Evolutionary conservation across 2,329 filamentous ascomycete genomes (phyloP), one percentile per base, ranked within the genome.

Genomic region (Colletotrichum plurivorum): DNA sequence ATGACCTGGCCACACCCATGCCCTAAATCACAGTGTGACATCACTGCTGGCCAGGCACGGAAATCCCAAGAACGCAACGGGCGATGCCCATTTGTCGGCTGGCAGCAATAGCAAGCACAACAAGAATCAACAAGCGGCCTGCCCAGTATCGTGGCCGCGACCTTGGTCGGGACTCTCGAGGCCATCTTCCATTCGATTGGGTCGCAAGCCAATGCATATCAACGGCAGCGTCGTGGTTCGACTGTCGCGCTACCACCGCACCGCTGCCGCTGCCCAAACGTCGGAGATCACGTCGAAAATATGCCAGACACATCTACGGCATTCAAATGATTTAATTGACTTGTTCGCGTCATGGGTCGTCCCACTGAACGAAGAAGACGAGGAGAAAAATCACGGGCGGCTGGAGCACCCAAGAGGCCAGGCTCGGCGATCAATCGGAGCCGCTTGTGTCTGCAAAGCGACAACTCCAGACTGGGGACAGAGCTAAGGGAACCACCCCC

Each of bases 401-500:
- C n/a, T 22, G 46, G 18, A 49, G 5, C 18, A 20, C 9, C 18
- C n/a, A 49, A 12, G 10, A 49, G 13, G 41, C 43, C 25, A 59
- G 46, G 31, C 43, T 67, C 54, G 66, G 66, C 45, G 49, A 18
- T 45, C 49, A 18, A 65, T 59, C 54, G 66, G 66, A 68, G 54
- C 49, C 48, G 27, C 53, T 46, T 55, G 43, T 39, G 16, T 13
- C 18, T 55, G 45, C 46, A 36, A 10, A 36, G 31, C 31, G 31
- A 36, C 15, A 31, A 60, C 66, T 60, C 61, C 61, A 49, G 66
- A 51, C 49, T 51, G 62, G 55, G 55, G 55, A 66, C 45, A 36
- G 51, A 59, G 61, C 66, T 60, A 66, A 51, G 41, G 55, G 48
- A 66, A 51, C 55, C 62, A 43, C 49, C 65, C 49, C 66, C 66